Base-by-base conservation (phyloP, 1,284 basidiomycete species). In the Flammula alnicola region DNA sequence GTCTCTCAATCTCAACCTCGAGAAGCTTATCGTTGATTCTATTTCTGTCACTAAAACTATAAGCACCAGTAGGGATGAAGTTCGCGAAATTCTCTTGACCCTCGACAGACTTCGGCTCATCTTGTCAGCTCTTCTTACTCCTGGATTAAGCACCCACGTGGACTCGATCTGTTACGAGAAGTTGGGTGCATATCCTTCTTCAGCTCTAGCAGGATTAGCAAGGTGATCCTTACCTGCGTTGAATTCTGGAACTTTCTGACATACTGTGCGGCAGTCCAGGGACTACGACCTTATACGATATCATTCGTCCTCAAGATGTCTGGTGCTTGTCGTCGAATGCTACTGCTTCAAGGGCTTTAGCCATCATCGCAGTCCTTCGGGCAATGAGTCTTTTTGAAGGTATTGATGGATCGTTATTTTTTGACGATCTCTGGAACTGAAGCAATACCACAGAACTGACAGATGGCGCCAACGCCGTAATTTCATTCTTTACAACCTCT, bases 401-500 rank as follows among this genome's bases (percentile, higher is more conserved):
- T 89, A 55, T 22, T 60, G 49, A 5, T 19, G 7, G 10, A 16
- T 22, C 11, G 12, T 16, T 31, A 23, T 11, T 27, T 19, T 2
- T 22, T 25, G 1, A 43, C 35, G 11, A 30, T 12, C 25, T 37
- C 50, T 61, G 30, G 19, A 26, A 44, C 32, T 42, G 12, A 49
- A 25, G 37, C 10, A 30, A 30, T 20, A 35, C 36, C 57, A 4
- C 59, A 91, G 92, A 88, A 29, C 73, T 81, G 5, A 78, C 84
- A 40, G 79, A 85, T 37, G 74, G 75, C 30, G 84, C 86, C 3
- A 85, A 80, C 45, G 83, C 86, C 2, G 80, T 91, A 10, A 84
- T 88, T 52, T 78, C 86, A 0, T 95, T 90, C 67, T 95, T 93
- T 67, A 77, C 86, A 0, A 79, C 84, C 0, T 84, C 86, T 1